Conservation (phyloP, 139 green algal species). For the Chlamydomonas incerta region DNA sequence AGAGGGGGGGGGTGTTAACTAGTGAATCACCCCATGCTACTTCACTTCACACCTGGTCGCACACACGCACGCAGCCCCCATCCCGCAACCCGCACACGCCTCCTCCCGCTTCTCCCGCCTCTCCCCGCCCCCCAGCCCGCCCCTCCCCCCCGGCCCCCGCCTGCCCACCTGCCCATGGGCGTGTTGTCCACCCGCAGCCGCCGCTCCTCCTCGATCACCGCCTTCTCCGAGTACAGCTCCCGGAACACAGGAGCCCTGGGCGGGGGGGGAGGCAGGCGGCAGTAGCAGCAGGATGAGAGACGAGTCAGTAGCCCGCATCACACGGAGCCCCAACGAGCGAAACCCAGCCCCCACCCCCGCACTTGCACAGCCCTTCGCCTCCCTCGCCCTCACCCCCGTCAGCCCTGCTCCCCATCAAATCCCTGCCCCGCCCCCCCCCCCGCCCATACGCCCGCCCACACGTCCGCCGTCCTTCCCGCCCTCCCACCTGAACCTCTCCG, state of each 20-base stretch:
- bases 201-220: conserved; percentile 86
- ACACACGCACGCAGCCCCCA: neutral
- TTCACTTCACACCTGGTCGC: neutral
- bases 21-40: too few relatives aligned
- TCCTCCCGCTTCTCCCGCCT: neutral
- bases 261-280: conserved; percentile 46
- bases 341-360: too few relatives aligned
- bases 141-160: conserved; percentile 6
- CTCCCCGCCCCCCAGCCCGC: too few relatives aligned
- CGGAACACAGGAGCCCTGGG: conserved; percentile 60
- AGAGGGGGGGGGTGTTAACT: neutral
- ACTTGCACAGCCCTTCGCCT: too few relatives aligned
- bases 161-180: conserved; percentile 73
- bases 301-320: too few relatives aligned
- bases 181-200: conserved; percentile 84
- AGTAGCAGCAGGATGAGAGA: neutral
- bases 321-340: too few relatives aligned
- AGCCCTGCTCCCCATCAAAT: too few relatives aligned
- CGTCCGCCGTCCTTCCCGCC: too few relatives aligned
- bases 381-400: too few relatives aligned
- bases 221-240: conserved; percentile 90
- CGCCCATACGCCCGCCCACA: neutral
- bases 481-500: conserved; percentile 78
- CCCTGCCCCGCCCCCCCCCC: too few relatives aligned
- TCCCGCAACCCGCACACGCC: neutral